Evolutionary conservation across 208 protist species (phyloP), one percentile per base, ranked within the genome.

Genomic region (Angomonas deanei): DNA sequence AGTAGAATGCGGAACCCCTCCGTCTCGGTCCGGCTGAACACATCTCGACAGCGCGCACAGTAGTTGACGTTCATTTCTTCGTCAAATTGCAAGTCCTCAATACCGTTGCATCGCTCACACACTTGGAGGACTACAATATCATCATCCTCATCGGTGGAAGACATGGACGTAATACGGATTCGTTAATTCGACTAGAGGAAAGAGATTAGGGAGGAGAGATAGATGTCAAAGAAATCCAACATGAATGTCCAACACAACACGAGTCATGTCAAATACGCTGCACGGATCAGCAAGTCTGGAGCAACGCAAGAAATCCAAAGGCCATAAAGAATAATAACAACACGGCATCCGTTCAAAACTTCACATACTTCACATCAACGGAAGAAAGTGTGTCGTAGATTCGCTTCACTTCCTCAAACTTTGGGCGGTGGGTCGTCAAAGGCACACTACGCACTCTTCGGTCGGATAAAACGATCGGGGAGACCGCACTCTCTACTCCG

Each of bases 341-440:
- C 8, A 28, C 50, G 8, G 26, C 23, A 55, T 24, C 13, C 39
- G 34, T 39, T 50, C 19, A n/a, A 19, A 50, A 50, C 10, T 23
- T 70, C 15, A 85, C 52, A 64, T 92, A 84, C 21, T 80, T 49
- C 2, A 93, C 49, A 42, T 64, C 72, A 57, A 74, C 83, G 4
- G 39, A 59, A 4, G 81, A 82, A 3, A 92, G 72, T 1, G 70
- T 62, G 0, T 31, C 49, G 61, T 84, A 94, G 17, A 93, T 84
- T 30, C 87, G 86, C 62, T 86, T 68, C 36, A 96, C 86, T 64
- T 96, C 91, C 26, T 78, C 76, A 63, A 94, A 93, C 5, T 71
- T 84, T 13, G 91, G 91, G 0, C 82, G 77, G 33, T 91, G 82
- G 8, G 91, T 93, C 10, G 91, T 94, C 21, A 96, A 56, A 17